Evolutionary conservation across 176 grass and related monocot species (phyloP), one percentile per base, ranked within the genome.

Genomic region (Tillandsia leiboldiana): DNA sequence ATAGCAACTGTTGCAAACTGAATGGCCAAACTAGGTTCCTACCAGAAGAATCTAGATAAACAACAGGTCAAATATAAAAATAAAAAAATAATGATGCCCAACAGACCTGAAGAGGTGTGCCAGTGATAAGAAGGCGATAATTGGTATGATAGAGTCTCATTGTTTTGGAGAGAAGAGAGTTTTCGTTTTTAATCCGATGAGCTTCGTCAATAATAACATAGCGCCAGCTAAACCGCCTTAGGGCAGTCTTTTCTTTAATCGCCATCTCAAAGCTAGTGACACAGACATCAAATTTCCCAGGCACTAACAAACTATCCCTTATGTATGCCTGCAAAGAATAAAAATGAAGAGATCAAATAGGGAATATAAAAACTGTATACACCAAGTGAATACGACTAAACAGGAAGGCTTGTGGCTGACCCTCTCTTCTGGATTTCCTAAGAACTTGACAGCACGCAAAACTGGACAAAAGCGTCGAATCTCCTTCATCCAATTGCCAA

Each of bases 401-500:
- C 15, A 53, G 50, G 28, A 27, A 14, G 28, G 15, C 6, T 49
- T 24, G 15, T 67, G 2, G 66, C 83, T 72, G 67, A 99, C 94
- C 79, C 94, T 93, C 75, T 99, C 94, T 88, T 99, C 94, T 67
- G 80, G 90, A 82, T 93, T 92, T 56, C 94, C 94, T 63, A 99
- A 78, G 57, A 99, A 93, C 53, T 99, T 99, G 52, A 99, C 77
- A 83, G 90, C 84, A 65, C 82, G 78, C 18, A 99, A 71, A 70
- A 93, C 12, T 63, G 94, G 94, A 68, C 94, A 99, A 76, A 99
- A 99, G 10, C 94, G 86, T 27, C 86, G 84, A 48, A 99, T 99
- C 74, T 99, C 94, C 65, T 79, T 99, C 2, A 99, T 99, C 94
- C 94, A 99, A 24, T 99, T 99, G 20, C 94, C 94, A 73, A 99